These are phyloP conservation scores for Fusarium sp. DNA, from an alignment of 2,329 filamentous ascomycete species.

Conservation along the genomic window DNA sequence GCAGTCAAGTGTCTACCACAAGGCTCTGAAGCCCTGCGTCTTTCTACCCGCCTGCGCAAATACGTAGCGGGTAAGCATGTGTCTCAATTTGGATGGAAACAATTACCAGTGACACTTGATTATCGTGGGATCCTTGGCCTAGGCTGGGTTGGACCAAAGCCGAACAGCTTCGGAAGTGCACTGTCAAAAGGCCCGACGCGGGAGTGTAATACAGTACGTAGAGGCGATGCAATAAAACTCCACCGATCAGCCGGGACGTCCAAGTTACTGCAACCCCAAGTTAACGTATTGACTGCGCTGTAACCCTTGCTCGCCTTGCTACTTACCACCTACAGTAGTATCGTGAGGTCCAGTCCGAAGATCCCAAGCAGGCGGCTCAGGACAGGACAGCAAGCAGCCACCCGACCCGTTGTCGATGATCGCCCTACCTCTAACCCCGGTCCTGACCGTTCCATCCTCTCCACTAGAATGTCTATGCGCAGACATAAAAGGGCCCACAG, in stretches of 20 bases:
- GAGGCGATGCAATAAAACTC: conserved; percentile 21
- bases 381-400: conserved; percentile 44
- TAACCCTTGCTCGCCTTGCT: conserved; percentile 22
- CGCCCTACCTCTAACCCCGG: conserved; percentile 44
- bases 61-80: too few relatives aligned
- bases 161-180: conserved; percentile 26
- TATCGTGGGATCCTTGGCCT: neutral
- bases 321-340: conserved; percentile 2
- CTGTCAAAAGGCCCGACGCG: conserved; percentile 27
- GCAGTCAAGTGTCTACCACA: neutral
- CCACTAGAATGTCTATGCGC: conserved; percentile 33
- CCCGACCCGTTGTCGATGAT: conserved; percentile 50
- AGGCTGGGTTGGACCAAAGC: conserved; percentile 8
- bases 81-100: neutral
- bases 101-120: neutral
- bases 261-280: neutral
- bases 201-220: neutral
- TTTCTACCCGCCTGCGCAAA: too few relatives aligned
- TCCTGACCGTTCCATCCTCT: conserved; percentile 24
- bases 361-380: conserved; percentile 47
- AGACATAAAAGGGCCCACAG: conserved; percentile 24
- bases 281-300: neutral
- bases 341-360: conserved; percentile 17
- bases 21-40: too few relatives aligned
- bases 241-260: conserved; percentile 38